Evolutionary conservation across 2,329 filamentous ascomycete species (phyloP), one percentile per base, ranked within the genome.

Genomic region (Xylariaceae sp.): DNA sequence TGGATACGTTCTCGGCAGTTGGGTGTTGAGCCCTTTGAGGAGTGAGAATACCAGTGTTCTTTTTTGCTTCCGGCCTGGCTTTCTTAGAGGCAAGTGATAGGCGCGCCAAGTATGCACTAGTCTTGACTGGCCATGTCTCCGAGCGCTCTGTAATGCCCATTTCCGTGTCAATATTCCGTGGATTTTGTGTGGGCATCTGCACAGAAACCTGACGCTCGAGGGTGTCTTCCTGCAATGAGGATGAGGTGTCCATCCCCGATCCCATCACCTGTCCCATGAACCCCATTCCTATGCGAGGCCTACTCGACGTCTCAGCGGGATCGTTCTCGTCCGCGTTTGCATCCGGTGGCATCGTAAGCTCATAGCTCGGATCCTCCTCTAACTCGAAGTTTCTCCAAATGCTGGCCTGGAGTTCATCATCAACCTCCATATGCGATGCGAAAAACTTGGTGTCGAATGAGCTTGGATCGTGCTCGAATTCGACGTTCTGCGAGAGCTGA

Each of bases 321-420:
- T 10, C 44, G 8, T 18, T 13, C 23, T 35, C 13, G 3, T 13
- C 9, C 23, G 35, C 23, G 41, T 35, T 23, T 10, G 35, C 11
- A 18, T 51, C 11, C 13, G 13, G 10, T 37, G n/a, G n/a, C 17
- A 51, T 13, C 23, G 35, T 9, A 34, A 41, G 13, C 4, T 41
- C 35, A 7, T 41, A 10, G 11, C 45, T n/a, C 11, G 8, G 18
- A 48, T 55, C 55, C 4, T 62, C 58, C 10, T 63, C 64, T 1
- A 64, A 30, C 15, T 62, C 60, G 1, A 63, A 66, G 51, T 63
- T 18, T 57, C 67, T 67, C 48, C 68, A 49, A 50, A 70, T 68
- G 45, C 68, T 70, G 51, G 69, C 69, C 53, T 71, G 69, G 4
- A 71, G 60, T 60, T 70, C 69, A 4, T 71, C 68, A 51, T 69